These are phyloP conservation scores for Colletotrichum simmondsii DNA, from an alignment of 2,329 filamentous ascomycete genomes.

Conservation along the genomic window DNA sequence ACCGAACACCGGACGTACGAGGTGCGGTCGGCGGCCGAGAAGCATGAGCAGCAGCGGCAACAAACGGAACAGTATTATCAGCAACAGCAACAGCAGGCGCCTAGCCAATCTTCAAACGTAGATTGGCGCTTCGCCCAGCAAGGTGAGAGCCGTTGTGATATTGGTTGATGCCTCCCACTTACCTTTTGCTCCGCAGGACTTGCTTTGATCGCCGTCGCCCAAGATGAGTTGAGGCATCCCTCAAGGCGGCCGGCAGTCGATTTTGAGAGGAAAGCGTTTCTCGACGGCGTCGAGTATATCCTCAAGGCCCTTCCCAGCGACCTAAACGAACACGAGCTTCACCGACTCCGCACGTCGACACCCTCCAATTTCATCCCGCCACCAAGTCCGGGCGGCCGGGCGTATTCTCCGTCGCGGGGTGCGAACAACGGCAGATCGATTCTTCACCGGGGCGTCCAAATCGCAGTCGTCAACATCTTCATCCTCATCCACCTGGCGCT, in stretches of 20 bases:
- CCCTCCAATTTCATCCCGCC: conserved; percentile 47
- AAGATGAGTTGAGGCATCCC: conserved; percentile 25
- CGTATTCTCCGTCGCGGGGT: conserved; percentile 39
- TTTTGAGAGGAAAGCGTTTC: conserved; percentile 68
- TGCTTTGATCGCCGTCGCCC: conserved; percentile 27
- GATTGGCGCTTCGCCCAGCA: conserved; percentile 48
- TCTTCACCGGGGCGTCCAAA: conserved; percentile 68
- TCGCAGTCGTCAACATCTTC: conserved; percentile 67
- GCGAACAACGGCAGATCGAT: conserved; percentile 50
- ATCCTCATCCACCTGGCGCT: conserved; percentile 69
- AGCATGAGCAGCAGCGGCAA: conserved; percentile 13
- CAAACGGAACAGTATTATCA: conserved; percentile 18
- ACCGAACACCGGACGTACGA: conserved; percentile 25
- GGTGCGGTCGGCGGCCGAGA: conserved; percentile 10
- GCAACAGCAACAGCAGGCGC: conserved; percentile 24
- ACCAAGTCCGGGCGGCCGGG: conserved; percentile 34
- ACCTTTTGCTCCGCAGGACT: conserved; percentile 14
- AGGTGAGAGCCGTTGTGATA: conserved; percentile 37
- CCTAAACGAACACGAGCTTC: conserved; percentile 64
- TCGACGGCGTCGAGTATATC: conserved; percentile 72
- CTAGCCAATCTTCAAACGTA: conserved; percentile 43
- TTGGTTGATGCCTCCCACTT: not conserved
- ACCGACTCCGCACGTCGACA: conserved; percentile 62
- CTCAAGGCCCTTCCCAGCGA: conserved; percentile 70
- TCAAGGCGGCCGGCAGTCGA: conserved; percentile 27